Percentiles rank a stretch among this genome's conserved stretches.
phyloP scores from a whole-genome alignment of 768 basidiomycete species.

The Dendrothele bispora region DNA sequence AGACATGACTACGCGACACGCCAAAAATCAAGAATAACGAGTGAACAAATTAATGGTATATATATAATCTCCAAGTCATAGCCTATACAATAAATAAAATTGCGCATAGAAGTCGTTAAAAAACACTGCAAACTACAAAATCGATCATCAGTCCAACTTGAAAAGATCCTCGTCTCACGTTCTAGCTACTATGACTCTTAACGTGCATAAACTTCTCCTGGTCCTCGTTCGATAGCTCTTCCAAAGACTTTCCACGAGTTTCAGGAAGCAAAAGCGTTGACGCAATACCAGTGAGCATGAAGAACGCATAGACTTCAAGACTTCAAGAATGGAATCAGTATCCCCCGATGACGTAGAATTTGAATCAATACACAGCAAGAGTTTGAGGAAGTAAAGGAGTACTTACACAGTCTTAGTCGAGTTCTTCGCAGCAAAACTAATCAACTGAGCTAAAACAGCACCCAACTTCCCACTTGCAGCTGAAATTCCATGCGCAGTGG shows the following conservation, averaged over 20 bases:
- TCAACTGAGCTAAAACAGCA: conserved; percentile 77
- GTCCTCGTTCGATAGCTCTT: conserved; percentile 72
- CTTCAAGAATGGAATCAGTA: conserved; percentile 28
- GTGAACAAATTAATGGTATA: no score
- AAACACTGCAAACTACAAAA: no score
- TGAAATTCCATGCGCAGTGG: conserved; percentile 80
- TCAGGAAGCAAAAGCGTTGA: conserved; percentile 81
- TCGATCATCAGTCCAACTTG: no score
- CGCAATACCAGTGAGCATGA: conserved; percentile 83
- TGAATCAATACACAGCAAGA: no score
- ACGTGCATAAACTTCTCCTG: conserved; percentile 70
- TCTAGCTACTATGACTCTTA: no score
- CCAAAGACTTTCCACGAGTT: conserved; percentile 65
- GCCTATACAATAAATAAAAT: no score
- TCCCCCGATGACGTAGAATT: no score
- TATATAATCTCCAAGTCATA: no score
- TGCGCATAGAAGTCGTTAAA: no score
- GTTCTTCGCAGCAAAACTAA: conserved; percentile 71
- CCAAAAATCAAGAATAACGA: no score
- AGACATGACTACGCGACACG: no score
- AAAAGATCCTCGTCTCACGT: no score
- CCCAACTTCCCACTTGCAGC: conserved; percentile 84
- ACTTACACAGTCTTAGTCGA: conserved; percentile 72
- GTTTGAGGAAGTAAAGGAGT: conserved; percentile 65
- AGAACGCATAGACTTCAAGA: conserved; percentile 78